phyloP scores from a whole-genome alignment of 2,329 filamentous ascomycete genomes.

The Cladophialophora yegresii region DNA sequence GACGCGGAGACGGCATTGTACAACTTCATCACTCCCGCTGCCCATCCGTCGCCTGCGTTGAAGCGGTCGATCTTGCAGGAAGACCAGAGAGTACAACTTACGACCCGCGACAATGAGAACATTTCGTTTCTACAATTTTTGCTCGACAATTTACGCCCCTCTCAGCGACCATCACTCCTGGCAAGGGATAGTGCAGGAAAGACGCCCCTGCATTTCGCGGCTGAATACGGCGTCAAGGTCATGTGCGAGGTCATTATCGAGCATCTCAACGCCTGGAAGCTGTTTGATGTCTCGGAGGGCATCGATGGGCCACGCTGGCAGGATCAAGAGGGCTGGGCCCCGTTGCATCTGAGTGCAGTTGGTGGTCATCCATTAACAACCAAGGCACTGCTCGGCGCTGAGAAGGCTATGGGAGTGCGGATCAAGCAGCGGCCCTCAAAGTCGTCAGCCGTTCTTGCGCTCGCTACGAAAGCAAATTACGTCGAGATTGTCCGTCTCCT shows the following conservation, averaged over 20 bases:
- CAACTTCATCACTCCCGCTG: conserved; percentile 77
- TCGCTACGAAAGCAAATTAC: conserved; percentile 88
- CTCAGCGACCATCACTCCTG: conserved; percentile 68
- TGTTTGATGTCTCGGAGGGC: conserved; percentile 80
- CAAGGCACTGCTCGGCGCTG: conserved; percentile 74
- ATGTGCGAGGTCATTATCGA: conserved; percentile 85
- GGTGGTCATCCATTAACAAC: conserved; percentile 88
- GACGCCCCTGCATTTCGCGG: conserved; percentile 86
- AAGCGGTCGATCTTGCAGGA: conserved; percentile 67
- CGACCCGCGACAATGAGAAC: conserved; percentile 70
- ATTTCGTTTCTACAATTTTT: conserved; percentile 66
- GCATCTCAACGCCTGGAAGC: conserved; percentile 83
- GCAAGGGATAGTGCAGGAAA: conserved; percentile 77
- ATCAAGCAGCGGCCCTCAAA: conserved; percentile 72
- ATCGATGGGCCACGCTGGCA: conserved; percentile 90
- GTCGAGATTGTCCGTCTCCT: conserved; percentile 80
- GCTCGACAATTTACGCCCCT: conserved; percentile 67
- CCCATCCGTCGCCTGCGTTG: conserved; percentile 65
- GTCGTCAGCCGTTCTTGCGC: conserved; percentile 81
- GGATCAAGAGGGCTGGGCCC: conserved; percentile 86
- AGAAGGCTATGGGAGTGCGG: conserved; percentile 67
- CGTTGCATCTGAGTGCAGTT: conserved; percentile 87
- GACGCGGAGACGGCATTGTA: conserved; percentile 58
- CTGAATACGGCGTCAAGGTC: conserved; percentile 91
- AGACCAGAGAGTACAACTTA: conserved; percentile 59